These are phyloP conservation scores for Beta corolliflora DNA, from an alignment of 179 eudicot species.

Conservation along the genomic window DNA sequence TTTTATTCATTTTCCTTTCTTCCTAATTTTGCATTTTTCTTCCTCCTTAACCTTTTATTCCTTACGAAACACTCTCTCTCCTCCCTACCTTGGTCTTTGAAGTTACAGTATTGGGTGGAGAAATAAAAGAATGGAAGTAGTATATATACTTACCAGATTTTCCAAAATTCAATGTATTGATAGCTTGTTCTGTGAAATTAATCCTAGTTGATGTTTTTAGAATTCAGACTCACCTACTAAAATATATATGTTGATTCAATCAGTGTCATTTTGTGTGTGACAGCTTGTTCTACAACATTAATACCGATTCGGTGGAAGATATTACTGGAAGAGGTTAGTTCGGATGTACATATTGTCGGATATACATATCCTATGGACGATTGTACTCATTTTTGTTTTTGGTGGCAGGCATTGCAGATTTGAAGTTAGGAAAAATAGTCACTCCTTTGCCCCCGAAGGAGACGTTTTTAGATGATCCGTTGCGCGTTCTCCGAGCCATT, in stretches of 20 bases:
- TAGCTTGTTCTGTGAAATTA: not conserved
- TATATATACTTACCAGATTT: not conserved
- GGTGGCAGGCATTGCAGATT: conserved; percentile 63
- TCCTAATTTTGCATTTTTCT: too few relatives aligned
- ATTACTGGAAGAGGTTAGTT: conserved; percentile 78
- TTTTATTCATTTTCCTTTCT: too few relatives aligned
- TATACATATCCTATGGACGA: conserved; percentile 66
- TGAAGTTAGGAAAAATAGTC: conserved; percentile 84
- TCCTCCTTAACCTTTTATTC: too few relatives aligned
- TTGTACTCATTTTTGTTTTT: conserved; percentile 17
- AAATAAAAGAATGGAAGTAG: too few relatives aligned
- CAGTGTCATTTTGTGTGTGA: conserved; percentile 26
- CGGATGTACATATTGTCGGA: not conserved
- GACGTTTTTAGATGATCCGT: conserved; percentile 94
- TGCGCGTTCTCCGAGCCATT: conserved; percentile 94
- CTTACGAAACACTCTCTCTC: too few relatives aligned
- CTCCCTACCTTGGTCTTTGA: too few relatives aligned
- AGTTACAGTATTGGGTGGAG: too few relatives aligned
- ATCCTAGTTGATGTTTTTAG: not conserved
- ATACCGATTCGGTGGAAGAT: conserved; percentile 81
- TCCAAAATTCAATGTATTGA: not conserved
- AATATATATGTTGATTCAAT: not conserved
- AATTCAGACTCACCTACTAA: not conserved
- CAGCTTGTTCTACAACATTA: conserved; percentile 96
- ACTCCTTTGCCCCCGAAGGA: conserved; percentile 93